Conservation (phyloP, 805 yeast species). For the Yarrowia sp. region DNA sequence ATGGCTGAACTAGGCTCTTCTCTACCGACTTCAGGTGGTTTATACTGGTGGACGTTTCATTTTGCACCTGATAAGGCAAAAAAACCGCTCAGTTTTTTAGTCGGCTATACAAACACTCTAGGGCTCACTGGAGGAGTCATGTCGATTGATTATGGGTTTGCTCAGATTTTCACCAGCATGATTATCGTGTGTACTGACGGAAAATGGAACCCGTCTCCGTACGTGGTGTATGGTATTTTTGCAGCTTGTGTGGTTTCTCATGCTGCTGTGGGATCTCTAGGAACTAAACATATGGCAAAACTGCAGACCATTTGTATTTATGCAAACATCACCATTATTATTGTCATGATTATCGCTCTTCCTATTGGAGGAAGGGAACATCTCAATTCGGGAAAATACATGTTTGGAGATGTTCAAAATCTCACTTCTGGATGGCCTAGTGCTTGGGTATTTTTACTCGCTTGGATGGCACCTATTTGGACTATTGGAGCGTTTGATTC, state of each 20-base stretch:
- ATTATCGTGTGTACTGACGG: neutral
- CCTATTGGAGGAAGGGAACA: neutral
- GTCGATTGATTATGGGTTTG: conserved; percentile 67
- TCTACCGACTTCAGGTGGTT: neutral
- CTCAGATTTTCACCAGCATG: conserved; percentile 48
- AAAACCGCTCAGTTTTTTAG: neutral
- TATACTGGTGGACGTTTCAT: neutral
- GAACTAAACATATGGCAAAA: conserved; percentile 1
- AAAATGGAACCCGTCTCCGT: neutral
- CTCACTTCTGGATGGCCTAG: neutral
- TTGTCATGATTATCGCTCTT: neutral
- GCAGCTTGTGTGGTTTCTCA: neutral
- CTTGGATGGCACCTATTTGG: conserved; percentile 3
- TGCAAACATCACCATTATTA: neutral
- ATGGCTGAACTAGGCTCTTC: neutral
- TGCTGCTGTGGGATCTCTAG: neutral
- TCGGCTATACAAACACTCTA: conserved; percentile 47
- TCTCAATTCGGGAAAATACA: neutral
- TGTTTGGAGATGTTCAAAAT: neutral
- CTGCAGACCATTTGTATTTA: neutral
- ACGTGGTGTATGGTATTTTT: neutral
- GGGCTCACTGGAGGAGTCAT: conserved; percentile 66
- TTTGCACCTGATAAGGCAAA: neutral
- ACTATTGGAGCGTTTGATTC: conserved; percentile 4
- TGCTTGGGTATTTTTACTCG: neutral